Base-by-base conservation (phyloP, 306 rosid genomes). In the Phaseolus lunatus region DNA sequence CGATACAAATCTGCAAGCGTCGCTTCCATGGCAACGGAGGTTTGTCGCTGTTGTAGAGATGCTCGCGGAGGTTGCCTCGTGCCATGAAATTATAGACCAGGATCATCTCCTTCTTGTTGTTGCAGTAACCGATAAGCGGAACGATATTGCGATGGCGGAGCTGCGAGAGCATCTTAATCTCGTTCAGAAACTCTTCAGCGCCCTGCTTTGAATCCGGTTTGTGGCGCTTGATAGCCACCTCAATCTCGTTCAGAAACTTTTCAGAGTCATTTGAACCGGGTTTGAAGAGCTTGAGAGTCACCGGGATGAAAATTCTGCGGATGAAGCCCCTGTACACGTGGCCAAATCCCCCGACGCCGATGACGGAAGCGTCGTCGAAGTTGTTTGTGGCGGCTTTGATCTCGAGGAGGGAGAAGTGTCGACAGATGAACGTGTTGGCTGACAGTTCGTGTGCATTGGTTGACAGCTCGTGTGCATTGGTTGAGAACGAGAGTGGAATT, bases 51-150 rank as follows among this genome's bases (percentile, higher is more conserved):
- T 52, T 64, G 52, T 87, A 87, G 15, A 89, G 88, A 57, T 89
- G 91, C 7, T 77, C 83, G 0, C 86, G 80, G 13, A 87, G 84
- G 2, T 89, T 87, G 5, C 93, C 93, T 8, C 82, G 88, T 0
- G 31, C 10, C 91, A 89, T 87, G 65, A 22, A 81, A 29, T 85
- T 87, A 0, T 89, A 89, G 16, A 89, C 67, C 0, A 89, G 44
- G 3, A 86, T 35, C 89, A 80, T 83, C 70, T 86, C 93, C 1
- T 47, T 78, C 22, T 14, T 64, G 0, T 78, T 81, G 8, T 78
- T 74, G 77, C 89, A 78, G 52, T 80, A 86, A 0, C 87, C 87
- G 0, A 86, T 86, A 0, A 86, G 69, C 2, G 89, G 78, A 1
- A 86, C 85, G 1, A 86, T 67, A 9, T 86, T 81, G 10, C 53